Evolutionary conservation across 345 rosid species (phyloP).

Genomic region (Citrus cavaleriei): DNA sequence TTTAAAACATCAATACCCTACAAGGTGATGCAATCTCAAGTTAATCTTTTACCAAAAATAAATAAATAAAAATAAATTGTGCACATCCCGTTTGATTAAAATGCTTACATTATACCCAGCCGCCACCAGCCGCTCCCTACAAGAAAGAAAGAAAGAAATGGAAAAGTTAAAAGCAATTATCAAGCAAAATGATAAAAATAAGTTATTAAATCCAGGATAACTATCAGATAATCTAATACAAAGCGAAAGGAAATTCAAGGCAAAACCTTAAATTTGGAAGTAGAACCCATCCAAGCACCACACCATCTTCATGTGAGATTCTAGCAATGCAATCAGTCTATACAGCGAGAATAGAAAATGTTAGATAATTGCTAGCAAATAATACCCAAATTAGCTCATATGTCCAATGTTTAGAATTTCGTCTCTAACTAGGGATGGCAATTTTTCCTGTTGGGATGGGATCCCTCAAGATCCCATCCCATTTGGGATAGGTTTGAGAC

Average conservation of each 20-base stretch:
- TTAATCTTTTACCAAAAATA: neutral
- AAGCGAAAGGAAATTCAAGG: conserved; percentile 1
- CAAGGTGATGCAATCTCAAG: conserved; percentile 9
- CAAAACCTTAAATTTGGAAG: conserved; percentile 69
- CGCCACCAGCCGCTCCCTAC: conserved; percentile 55
- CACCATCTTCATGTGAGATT: conserved; percentile 67
- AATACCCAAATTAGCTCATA: neutral
- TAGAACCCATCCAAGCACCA: conserved; percentile 76
- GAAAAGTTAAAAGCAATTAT: neutral
- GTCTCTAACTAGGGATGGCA: neutral
- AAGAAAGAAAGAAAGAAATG: neutral
- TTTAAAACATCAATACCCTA: conserved; percentile 86
- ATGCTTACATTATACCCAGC: conserved; percentile 63
- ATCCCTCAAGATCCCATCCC: too few relatives aligned
- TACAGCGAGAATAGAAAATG: conserved; percentile 7
- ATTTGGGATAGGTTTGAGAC: too few relatives aligned
- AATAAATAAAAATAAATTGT: neutral
- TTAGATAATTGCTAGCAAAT: conserved; percentile 1
- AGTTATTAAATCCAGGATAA: neutral
- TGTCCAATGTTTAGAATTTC: neutral
- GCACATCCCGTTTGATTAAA: neutral
- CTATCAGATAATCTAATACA: neutral
- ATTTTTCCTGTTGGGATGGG: too few relatives aligned
- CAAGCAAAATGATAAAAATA: neutral
- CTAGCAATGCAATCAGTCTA: conserved; percentile 95